A percentile compares a stretch with the other conserved stretches of the same genome.
Conservation (phyloP, 2,329 filamentous ascomycete genomes). For the Podosphaera aphanis region DNA sequence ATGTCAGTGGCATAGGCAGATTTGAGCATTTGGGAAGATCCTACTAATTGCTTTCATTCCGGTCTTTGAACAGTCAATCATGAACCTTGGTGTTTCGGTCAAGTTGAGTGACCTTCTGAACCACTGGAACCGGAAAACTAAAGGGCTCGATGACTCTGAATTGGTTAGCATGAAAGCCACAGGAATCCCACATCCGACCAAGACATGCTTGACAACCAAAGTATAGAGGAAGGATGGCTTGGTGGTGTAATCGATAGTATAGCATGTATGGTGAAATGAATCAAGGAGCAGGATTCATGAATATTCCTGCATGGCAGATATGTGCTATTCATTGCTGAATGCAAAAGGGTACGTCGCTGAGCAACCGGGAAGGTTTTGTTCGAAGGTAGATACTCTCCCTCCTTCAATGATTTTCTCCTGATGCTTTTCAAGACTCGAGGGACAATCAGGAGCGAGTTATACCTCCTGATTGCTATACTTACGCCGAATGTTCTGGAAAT, state of each 20-base stretch:
- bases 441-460: not conserved
- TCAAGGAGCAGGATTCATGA: not conserved
- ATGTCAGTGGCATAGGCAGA: not conserved
- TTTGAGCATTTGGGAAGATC: not conserved
- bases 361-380: not conserved
- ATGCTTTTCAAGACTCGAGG: not conserved
- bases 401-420: not conserved
- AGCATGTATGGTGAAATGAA: not conserved
- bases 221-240: not conserved
- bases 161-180: not conserved
- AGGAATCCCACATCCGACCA: not conserved
- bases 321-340: too few species aligned
- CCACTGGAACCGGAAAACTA: not conserved
- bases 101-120: not conserved
- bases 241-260: not conserved
- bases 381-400: too few species aligned
- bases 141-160: not conserved
- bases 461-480: not conserved
- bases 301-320: not conserved
- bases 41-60: not conserved
- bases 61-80: not conserved
- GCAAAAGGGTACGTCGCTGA: not conserved
- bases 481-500: not conserved
- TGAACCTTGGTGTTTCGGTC: not conserved
- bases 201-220: not conserved